Conservation (phyloP, 129 eudicot genomes). For the carrot (Daucus carota) region DH1_v3.0 NC_030387.2:25349501-25350000, state of each 20-base stretch:
- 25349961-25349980: background rate
- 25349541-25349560: background rate
- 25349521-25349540: background rate
- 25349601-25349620: slow-evolving; percentile 64
- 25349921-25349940: background rate
- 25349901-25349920: background rate
- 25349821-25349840: too few relatives aligned
- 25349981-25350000: background rate
- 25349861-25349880: too few relatives aligned
- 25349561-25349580: slow-evolving; percentile 40
- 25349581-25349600: slow-evolving; percentile 62
- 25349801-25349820: too few relatives aligned
- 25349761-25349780: too few relatives aligned
- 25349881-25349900: background rate
- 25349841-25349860: too few relatives aligned
- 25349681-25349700: slow-evolving; percentile 85
- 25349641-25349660: slow-evolving; percentile 66
- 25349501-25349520: background rate
- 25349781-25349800: too few relatives aligned
- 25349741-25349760: background rate
- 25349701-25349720: slow-evolving; percentile 32
- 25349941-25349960: background rate
- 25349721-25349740: background rate
- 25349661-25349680: slow-evolving; percentile 79
- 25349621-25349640: slow-evolving; percentile 85